phyloP scores from a whole-genome alignment of 2,329 filamentous ascomycete species.

The Purpureocillium takamizusanense region DNA sequence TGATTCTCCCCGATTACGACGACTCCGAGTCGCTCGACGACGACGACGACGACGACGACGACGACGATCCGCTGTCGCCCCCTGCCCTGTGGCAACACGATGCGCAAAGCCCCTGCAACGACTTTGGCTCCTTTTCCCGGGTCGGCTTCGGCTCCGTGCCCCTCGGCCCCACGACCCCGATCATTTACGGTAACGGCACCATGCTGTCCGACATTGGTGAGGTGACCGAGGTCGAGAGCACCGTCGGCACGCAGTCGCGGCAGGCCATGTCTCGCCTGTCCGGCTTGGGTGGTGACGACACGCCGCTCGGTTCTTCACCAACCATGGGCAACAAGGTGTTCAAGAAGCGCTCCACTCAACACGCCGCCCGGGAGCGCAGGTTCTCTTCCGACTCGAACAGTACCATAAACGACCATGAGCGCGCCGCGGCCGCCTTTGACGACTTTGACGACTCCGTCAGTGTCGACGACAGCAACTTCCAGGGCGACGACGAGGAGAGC shows the following conservation, averaged over 20 bases:
- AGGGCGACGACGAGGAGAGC: conserved; percentile 60
- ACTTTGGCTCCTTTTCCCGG: conserved; percentile 34
- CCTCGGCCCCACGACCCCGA: conserved; percentile 48
- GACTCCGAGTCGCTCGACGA: conserved; percentile 44
- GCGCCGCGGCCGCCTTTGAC: conserved; percentile 35
- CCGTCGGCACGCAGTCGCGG: conserved; percentile 31
- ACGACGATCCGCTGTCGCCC: conserved; percentile 40
- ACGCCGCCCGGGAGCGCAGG: conserved; percentile 37
- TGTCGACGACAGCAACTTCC: conserved; percentile 56
- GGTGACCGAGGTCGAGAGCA: conserved; percentile 45
- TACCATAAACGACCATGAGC: conserved; percentile 46
- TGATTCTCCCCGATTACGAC: conserved; percentile 78
- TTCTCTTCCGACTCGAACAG: conserved; percentile 52
- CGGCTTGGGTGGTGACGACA: conserved; percentile 21
- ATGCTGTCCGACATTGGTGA: conserved; percentile 59
- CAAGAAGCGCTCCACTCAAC: conserved; percentile 35
- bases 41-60: conserved; percentile 49
- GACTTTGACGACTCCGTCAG: conserved; percentile 55
- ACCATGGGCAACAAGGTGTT: conserved; percentile 32
- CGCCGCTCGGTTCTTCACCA: conserved; percentile 32
- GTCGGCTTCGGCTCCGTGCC: conserved; percentile 31
- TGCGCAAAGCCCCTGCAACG: conserved; percentile 21
- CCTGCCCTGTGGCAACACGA: conserved; percentile 46
- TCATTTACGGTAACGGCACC: conserved; percentile 61
- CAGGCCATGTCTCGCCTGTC: conserved; percentile 26